Base-by-base conservation (phyloP, 495 filamentous ascomycete species). In the Elasticomyces elasticus region DNA sequence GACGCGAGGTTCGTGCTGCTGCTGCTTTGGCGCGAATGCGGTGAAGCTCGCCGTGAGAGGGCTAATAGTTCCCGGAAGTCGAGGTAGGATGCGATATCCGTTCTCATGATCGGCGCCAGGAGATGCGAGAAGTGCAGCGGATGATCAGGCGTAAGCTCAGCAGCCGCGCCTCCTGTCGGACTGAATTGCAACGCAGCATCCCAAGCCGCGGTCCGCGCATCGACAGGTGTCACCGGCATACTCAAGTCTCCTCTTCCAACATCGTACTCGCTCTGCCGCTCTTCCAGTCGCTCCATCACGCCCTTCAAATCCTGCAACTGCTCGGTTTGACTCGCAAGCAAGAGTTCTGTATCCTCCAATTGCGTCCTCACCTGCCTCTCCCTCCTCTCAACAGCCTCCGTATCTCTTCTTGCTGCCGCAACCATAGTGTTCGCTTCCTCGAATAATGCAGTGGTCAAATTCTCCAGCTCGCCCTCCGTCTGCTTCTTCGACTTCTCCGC, bases 341-440 rank as follows among this genome's bases (percentile, higher is more conserved):
- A 78, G n/a, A 75, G 69, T 68, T 97, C 92, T 1, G 84, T 88
- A 65, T 97, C 88, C 58, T 79, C 81, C 43, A 94, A 71, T 67
- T 92, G 85, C 19, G 78, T 74, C 58, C 80, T 81, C 22, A 94
- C 72, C 67, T 90, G 87, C 52, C 89, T 84, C 55, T 86, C 91
- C 52, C 83, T 79, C 59, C 87, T 82, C 33, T 87, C 77, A 31
- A 74, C 58, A 3, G 68, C 74, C 61, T 94, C 88, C 20, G 82
- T 79, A 58, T 91, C 84, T 57, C 74, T 74, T 58, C 80, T 72
- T 19, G 83, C 83, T 20, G 83, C 83, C 47, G 89, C 85, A 50
- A 98, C 92, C 92, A 98, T 96, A 78, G 88, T 79, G 66, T 98
- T 95, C 28, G 92, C 92, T 74, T 97, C 91, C 66, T 95, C 88